A percentile compares a stretch with the other conserved stretches of the same genome.
Evolutionary conservation across 2,329 filamentous ascomycete genomes (phyloP).

Genomic region (Trichophyton equinum): DNA sequence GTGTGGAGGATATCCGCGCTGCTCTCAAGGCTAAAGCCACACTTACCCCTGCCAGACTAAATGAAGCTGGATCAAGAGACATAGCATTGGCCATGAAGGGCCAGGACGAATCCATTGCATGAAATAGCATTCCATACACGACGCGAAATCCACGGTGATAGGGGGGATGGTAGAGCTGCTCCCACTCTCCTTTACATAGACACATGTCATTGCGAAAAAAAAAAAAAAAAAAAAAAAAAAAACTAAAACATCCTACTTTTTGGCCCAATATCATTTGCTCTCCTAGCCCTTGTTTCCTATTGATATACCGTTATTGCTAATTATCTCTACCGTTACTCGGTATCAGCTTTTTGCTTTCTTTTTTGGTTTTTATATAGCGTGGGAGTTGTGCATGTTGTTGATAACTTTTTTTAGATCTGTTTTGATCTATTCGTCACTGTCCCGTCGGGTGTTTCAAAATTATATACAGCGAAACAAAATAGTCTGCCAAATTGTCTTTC

Average conservation of each 20-base stretch:
- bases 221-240: background rate
- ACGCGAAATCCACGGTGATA: background rate
- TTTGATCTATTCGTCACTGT: background rate
- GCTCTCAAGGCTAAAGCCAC: constrained; percentile 28
- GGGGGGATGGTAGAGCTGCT: background rate
- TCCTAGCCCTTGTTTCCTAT: background rate
- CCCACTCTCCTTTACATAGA: background rate
- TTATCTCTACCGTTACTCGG: background rate
- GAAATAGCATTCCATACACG: background rate
- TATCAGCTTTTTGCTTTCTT: background rate
- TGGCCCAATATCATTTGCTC: background rate
- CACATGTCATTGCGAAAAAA: background rate
- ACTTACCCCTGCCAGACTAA: constrained; percentile 8
- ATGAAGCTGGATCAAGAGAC: constrained; percentile 6
- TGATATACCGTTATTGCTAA: background rate
- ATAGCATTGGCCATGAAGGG: constrained; percentile 6
- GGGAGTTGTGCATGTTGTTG: background rate
- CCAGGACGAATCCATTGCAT: constrained; percentile 2
- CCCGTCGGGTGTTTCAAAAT: background rate
- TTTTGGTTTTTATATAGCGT: background rate
- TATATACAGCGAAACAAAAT: background rate
- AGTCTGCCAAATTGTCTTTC: background rate
- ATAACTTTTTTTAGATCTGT: background rate
- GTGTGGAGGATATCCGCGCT: constrained; percentile 35
- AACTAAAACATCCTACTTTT: background rate